Evolutionary conservation across 2,329 filamentous ascomycete genomes (phyloP), one percentile per base, ranked within the genome.

Genomic region (Colletotrichum lini): DNA sequence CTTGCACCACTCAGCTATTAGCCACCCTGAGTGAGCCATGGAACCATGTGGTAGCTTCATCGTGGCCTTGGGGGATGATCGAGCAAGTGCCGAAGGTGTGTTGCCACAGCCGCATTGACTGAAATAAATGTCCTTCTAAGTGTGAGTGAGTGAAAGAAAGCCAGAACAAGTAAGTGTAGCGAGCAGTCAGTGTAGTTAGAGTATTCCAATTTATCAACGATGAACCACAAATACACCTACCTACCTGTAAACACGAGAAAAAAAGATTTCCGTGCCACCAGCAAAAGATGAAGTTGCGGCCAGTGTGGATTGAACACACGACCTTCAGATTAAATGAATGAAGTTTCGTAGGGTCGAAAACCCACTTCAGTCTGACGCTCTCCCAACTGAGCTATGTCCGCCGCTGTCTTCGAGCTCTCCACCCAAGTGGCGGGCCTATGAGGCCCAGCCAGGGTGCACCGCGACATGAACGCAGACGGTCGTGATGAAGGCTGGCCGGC

Each of bases 291-390:
- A 71, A 53, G 23, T 54, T 71, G 68, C 68, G 68, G 68, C 68
- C 68, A 71, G 68, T 71, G 68, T 71, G 68, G 68, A 71, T 71
- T 71, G n/a, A n/a, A n/a, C n/a, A n/a, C n/a, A 70, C 67, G 67
- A 70, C 67, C 67, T 70, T 70, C 67, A 70, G 67, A 70, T 70
- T 56, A 35, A 59, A 23, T 50, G 68, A 71, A 54, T 71, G 68
- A 71, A 71, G 68, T 71, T 68, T 63, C 4, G 30, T 6, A 63
- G 68, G 65, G 65, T 63, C 8, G 0, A 2, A 16, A 68, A 63
- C 65, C 68, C 65, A 63, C 68, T 71, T 71, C 68, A 71, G 68
- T 71, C 68, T 71, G 68, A 71, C 68, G 68, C 68, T 71, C 68
- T 71, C 68, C 68, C 68, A 68, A 68, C 68, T 71, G 65, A 71